A percentile compares a stretch with the other conserved stretches of the same genome.
Conservation (phyloP, 345 rosid species). For the Euphorbia tirucalli region DNA sequence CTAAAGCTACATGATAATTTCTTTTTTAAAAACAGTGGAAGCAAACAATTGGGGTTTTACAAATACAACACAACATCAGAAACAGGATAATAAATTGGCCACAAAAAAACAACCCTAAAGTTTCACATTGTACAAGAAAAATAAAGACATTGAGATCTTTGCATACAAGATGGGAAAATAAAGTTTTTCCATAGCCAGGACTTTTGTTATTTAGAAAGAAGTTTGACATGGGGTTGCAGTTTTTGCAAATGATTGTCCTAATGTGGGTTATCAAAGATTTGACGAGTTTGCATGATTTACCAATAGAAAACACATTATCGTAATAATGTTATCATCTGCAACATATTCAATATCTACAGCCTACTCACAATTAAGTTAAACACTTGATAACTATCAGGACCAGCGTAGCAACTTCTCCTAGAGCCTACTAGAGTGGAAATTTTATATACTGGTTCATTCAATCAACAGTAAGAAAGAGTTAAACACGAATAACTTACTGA, state of each 20-base stretch:
- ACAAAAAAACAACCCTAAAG: neutral
- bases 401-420: neutral
- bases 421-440: neutral
- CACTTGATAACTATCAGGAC: neutral
- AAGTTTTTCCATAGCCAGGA: neutral
- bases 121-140: neutral
- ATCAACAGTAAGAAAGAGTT: neutral
- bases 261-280: neutral
- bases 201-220: neutral
- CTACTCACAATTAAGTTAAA: neutral
- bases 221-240: neutral
- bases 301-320: neutral
- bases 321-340: neutral
- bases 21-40: neutral
- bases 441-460: neutral
- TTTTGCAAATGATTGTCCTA: neutral
- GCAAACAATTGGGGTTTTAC: neutral
- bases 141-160: too few species aligned
- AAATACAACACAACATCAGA: neutral
- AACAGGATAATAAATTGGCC: neutral
- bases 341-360: neutral
- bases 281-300: neutral
- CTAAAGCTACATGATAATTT: too few species aligned
- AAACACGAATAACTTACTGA: constrained; percentile 36
- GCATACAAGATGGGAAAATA: neutral